These are phyloP conservation scores for Paecilomyces sp. DNA, from an alignment of 2,329 filamentous ascomycete genomes.

Conservation along the genomic window DNA sequence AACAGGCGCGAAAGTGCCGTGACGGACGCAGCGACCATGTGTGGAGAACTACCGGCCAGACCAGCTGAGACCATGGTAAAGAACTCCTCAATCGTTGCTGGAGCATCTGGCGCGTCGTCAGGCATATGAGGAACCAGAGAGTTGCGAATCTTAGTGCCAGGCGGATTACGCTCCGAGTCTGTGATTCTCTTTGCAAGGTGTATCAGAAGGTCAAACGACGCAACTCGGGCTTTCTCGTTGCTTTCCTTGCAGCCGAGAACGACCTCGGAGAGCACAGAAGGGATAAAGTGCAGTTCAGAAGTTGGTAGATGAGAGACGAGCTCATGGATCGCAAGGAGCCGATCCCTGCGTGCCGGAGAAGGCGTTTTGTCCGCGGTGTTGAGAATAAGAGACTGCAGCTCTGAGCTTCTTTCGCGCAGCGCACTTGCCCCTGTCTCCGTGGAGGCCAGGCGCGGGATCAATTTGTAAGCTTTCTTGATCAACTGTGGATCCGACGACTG, in stretches of 20 bases:
- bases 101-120: conserved; percentile 65
- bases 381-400: conserved; percentile 77
- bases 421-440: conserved; percentile 72
- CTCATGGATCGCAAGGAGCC: conserved; percentile 73
- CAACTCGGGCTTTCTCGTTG: conserved; percentile 86
- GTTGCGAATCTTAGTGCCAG: conserved; percentile 72
- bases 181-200: conserved; percentile 80
- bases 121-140: conserved; percentile 84
- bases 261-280: conserved; percentile 82
- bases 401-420: conserved; percentile 64
- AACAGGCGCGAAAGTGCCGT: conserved; percentile 89
- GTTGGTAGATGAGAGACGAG: conserved; percentile 72
- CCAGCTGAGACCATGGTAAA: conserved; percentile 98
- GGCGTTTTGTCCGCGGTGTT: conserved; percentile 77
- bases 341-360: conserved; percentile 76
- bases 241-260: conserved; percentile 96
- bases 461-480: conserved; percentile 98
- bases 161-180: conserved; percentile 46
- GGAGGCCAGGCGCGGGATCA: conserved; percentile 82
- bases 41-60: conserved; percentile 82
- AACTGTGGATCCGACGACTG: conserved; percentile 67
- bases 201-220: conserved; percentile 84
- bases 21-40: conserved; percentile 97
- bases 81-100: conserved; percentile 85
- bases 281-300: conserved; percentile 83